Percentiles rank a stretch among this genome's conserved stretches.
These are phyloP conservation scores for Gaillardinia entomophila DNA, from an alignment of 805 yeast species.

Conservation along the genomic window DNA sequence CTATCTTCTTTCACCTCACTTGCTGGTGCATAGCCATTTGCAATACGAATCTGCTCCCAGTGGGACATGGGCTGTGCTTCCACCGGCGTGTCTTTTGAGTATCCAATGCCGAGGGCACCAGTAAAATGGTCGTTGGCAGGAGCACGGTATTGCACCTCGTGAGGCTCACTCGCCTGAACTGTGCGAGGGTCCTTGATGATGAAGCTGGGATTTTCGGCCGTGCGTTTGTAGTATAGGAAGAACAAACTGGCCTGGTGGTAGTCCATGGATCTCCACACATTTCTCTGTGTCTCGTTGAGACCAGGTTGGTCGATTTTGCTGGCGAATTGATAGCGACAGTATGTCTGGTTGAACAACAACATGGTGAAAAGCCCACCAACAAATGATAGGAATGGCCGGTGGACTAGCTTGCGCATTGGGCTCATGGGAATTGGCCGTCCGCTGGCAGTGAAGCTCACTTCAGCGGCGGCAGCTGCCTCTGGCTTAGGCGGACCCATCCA, in stretches of 20 bases:
- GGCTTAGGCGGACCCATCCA: too few relatives aligned
- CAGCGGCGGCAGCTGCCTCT: slow-evolving; percentile 19
- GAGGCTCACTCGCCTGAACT: slow-evolving; percentile 18
- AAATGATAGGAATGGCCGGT: slow-evolving; percentile 29
- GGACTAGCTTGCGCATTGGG: slow-evolving; percentile 10
- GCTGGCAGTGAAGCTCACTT: neutral
- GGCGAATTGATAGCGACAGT: slow-evolving; percentile 23
- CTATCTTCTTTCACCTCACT: neutral
- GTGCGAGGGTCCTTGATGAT: slow-evolving; percentile 53
- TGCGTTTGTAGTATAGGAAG: slow-evolving; percentile 46
- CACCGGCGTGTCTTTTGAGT: neutral
- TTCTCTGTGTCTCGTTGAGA: slow-evolving; percentile 11
- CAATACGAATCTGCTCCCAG: slow-evolving; percentile 32
- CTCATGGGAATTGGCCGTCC: neutral
- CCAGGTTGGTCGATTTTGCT: slow-evolving; percentile 23
- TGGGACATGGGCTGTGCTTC: slow-evolving; percentile 12
- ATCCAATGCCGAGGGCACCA: slow-evolving; percentile 4
- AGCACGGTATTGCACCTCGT: slow-evolving; percentile 21
- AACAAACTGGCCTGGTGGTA: slow-evolving; percentile 30
- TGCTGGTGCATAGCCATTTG: slow-evolving; percentile 16
- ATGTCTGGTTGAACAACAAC: slow-evolving; percentile 24
- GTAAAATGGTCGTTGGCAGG: slow-evolving; percentile 10
- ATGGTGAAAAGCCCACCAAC: slow-evolving; percentile 37
- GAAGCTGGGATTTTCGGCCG: slow-evolving; percentile 46
- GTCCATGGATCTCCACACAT: slow-evolving; percentile 31